Evolutionary conservation across 2,329 filamentous ascomycete genomes (phyloP).

Genomic region (Pezicula carpinea): DNA sequence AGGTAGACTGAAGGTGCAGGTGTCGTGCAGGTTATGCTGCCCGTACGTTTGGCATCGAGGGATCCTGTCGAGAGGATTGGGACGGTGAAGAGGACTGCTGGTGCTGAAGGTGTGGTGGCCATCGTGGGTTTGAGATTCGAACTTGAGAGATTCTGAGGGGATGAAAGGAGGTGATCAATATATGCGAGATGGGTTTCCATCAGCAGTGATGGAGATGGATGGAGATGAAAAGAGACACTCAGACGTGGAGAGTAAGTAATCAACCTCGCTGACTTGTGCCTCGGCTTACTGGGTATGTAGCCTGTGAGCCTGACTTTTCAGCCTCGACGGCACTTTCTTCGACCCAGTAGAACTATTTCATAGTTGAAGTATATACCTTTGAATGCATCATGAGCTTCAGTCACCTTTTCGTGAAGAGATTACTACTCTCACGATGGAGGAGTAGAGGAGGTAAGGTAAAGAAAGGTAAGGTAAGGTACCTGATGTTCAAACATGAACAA

Average conservation of each 20-base stretch:
- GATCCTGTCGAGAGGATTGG: constrained; percentile 45
- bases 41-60: constrained; percentile 36
- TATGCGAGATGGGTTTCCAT: background rate
- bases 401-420: too few species aligned
- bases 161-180: too few species aligned
- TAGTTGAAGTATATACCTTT: too few species aligned
- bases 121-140: background rate
- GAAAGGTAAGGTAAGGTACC: too few species aligned
- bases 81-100: constrained; percentile 50
- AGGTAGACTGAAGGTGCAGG: constrained; percentile 62
- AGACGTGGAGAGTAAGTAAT: background rate
- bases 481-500: too few species aligned
- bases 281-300: background rate
- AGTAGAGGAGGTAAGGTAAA: too few species aligned
- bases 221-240: background rate
- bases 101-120: constrained; percentile 14
- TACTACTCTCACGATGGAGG: too few species aligned
- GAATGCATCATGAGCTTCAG: too few species aligned
- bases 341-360: too few species aligned
- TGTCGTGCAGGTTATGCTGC: constrained; percentile 57
- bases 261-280: constrained; percentile 1
- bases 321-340: too few species aligned
- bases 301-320: background rate
- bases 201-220: background rate
- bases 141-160: background rate